Evolutionary conservation across 2,329 filamentous ascomycete genomes (phyloP), one percentile per base, ranked within the genome.

Genomic region (Botrytis cinerea): DNA sequence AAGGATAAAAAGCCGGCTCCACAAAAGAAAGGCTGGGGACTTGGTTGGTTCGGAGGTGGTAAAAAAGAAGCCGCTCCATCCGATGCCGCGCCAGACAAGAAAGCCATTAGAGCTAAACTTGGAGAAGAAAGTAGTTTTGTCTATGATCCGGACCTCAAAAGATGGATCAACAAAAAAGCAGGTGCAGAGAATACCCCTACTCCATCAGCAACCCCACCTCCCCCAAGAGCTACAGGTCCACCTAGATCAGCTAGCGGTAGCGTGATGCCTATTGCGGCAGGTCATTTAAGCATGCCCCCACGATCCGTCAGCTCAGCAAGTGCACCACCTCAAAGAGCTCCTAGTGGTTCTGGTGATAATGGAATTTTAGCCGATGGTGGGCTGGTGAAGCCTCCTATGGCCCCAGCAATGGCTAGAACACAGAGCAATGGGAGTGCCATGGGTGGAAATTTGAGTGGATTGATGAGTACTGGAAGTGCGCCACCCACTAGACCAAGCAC

Each of bases 121-220:
- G 97, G 95, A 75, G 97, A 99, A 82, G 90, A 96, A 80, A 97
- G 90, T 82, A 94, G 91, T 63, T 98, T 99, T 82, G 92, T 95
- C 77, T 99, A 96, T 80, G 96, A 99, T 80, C 92, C 94, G 3
- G 93, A 98, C n/a, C 88, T 97, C 70, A 97, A 97, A 85, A 94
- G 96, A 81, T 99, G 97, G 97, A 87, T 99, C 81, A 98, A 99
- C 85, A 98, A 98, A 86, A 98, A 97, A 81, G 89, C 90, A 18
- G 85, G 84, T 22, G 87, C 89, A 12, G 91, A 92, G 72, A 88
- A 88, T 61, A 84, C 84, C 14, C 84, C 87, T 40, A 84, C 88
- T 4, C 87, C 89, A 76, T 85, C 87, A 64, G 90, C 90, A 1
- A 90, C 94, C 0, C 93, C 95, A 1, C 95, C 96, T 1, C 95